Percentiles rank a stretch among this genome's conserved stretches.
Conservation (phyloP, 2,329 filamentous ascomycete genomes). For the Albophoma yamanashiensis region DNA sequence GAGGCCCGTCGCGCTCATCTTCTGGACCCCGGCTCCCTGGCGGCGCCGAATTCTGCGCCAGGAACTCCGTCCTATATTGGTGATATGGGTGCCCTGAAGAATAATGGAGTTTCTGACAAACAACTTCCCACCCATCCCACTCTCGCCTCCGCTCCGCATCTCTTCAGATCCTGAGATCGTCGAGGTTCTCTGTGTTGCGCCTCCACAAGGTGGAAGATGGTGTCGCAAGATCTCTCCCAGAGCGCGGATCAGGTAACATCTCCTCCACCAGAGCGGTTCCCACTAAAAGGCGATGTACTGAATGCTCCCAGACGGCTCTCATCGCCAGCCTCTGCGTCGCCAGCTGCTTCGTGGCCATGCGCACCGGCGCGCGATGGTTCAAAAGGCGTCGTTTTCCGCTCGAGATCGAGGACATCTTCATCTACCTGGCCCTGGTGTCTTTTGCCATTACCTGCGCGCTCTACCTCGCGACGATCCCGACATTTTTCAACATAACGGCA, state of each 20-base stretch:
- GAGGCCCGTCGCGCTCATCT: neutral
- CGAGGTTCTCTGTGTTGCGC: neutral
- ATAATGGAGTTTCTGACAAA: neutral
- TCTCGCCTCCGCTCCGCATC: neutral
- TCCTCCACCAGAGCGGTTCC: neutral
- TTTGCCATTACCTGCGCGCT: conserved; percentile 8
- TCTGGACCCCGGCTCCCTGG: neutral
- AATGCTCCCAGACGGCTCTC: neutral
- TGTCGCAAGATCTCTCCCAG: conserved; percentile 6
- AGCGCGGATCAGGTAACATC: conserved; percentile 4
- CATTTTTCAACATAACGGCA: conserved; percentile 7
- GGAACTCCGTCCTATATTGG: neutral
- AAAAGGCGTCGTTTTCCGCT: conserved; percentile 5
- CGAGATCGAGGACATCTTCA: conserved; percentile 9
- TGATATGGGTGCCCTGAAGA: neutral
- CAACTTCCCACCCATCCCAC: neutral
- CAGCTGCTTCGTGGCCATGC: conserved; percentile 5
- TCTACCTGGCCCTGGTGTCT: conserved; percentile 6
- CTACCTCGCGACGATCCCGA: conserved; percentile 8
- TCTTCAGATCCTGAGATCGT: neutral
- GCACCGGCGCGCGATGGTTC: conserved; percentile 8
- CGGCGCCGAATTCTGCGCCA: neutral
- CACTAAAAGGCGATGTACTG: neutral
- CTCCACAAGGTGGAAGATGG: conserved; percentile 1
- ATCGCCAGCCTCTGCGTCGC: conserved; percentile 7